A percentile compares a stretch with the other conserved stretches of the same genome.
Evolutionary conservation across 2,329 filamentous ascomycete genomes (phyloP).

Genomic region (Zymoseptoria crescenta): DNA sequence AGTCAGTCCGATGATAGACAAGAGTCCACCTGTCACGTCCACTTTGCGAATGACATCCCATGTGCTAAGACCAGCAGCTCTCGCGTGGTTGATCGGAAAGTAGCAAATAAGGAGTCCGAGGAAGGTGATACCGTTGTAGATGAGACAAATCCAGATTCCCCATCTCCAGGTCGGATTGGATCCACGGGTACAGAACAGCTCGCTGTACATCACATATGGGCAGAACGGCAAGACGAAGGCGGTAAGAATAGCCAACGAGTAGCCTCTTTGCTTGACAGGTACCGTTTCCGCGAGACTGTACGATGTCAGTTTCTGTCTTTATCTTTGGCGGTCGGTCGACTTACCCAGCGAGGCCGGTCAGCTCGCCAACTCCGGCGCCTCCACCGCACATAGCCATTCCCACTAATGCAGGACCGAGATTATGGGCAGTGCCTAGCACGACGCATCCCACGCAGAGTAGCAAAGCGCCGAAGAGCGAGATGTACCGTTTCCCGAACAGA

Average conservation of each 20-base stretch:
- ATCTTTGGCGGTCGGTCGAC: neutral
- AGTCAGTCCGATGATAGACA: constrained; percentile 44
- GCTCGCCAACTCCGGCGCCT: constrained; percentile 59
- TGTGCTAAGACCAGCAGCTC: constrained; percentile 34
- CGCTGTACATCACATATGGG: constrained; percentile 53
- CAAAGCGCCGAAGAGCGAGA: constrained; percentile 47
- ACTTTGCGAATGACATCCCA: constrained; percentile 38
- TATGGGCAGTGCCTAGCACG: constrained; percentile 48
- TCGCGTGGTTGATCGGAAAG: constrained; percentile 44
- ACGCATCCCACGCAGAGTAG: constrained; percentile 53
- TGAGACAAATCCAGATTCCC: constrained; percentile 29
- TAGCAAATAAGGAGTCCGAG: constrained; percentile 40
- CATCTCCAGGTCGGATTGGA: constrained; percentile 44
- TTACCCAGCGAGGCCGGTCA: constrained; percentile 56
- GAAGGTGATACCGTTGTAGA: constrained; percentile 19
- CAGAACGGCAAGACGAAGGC: constrained; percentile 48
- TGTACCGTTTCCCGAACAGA: constrained; percentile 53
- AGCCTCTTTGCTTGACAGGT: constrained; percentile 19
- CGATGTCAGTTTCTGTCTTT: constrained; percentile 1
- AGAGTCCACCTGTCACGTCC: constrained; percentile 45
- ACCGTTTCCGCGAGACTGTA: constrained; percentile 19
- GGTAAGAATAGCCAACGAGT: constrained; percentile 19
- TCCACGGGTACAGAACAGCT: constrained; percentile 43
- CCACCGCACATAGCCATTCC: constrained; percentile 53
- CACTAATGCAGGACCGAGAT: constrained; percentile 42